Conservation (phyloP, 2,329 filamentous ascomycete genomes). For the Diaporthe batatas region DNA sequence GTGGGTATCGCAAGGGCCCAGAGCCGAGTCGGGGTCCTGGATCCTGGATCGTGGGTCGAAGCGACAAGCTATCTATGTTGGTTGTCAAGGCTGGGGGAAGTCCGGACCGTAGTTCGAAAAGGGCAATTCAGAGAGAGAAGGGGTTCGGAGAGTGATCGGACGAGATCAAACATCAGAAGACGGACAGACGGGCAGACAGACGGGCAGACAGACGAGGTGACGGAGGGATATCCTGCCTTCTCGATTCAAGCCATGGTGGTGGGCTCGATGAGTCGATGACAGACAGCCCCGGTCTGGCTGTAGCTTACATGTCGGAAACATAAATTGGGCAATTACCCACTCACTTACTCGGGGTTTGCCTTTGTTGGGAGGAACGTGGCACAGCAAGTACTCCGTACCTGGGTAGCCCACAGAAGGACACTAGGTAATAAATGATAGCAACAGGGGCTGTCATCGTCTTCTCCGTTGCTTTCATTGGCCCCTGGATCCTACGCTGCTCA, state of each 20-base stretch:
- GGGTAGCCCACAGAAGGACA: background rate
- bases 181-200: background rate
- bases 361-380: slow-evolving; percentile 27
- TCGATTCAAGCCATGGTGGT: slow-evolving; percentile 23
- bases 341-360: slow-evolving; percentile 21
- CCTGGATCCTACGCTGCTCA: background rate
- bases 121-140: slow-evolving; percentile 17
- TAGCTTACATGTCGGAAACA: background rate
- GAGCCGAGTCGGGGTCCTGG: background rate
- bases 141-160: slow-evolving; percentile 2
- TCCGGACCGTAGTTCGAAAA: slow-evolving; percentile 24
- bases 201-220: background rate
- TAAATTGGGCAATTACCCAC: slow-evolving; percentile 20
- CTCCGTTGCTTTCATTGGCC: slow-evolving; percentile 18
- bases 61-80: background rate
- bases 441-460: slow-evolving; percentile 25
- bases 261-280: background rate
- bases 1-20: slow-evolving; percentile 20
- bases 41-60: background rate
- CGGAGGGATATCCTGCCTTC: background rate
- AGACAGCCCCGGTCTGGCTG: slow-evolving; percentile 18
- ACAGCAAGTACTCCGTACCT: background rate
- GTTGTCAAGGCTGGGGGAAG: slow-evolving; percentile 5
- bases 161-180: slow-evolving; percentile 10
- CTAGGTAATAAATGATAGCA: background rate